These are phyloP conservation scores for Tylopilus rubrobrunneus DNA, from an alignment of 768 basidiomycete species.

Conservation along the genomic window DNA sequence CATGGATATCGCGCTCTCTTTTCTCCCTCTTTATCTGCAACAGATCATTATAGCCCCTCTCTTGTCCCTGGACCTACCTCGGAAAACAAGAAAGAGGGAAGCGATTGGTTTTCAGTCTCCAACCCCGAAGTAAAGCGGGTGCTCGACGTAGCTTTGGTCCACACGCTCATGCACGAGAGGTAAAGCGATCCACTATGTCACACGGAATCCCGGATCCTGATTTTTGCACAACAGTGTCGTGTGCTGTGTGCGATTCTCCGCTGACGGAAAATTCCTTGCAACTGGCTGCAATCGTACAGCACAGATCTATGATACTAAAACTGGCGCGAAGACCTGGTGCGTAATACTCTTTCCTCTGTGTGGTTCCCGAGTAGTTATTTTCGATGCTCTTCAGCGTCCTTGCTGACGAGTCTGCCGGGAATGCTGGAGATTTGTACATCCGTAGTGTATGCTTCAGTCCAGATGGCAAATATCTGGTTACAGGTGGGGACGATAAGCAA, in stretches of 20 bases:
- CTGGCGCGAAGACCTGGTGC: conserved; percentile 80
- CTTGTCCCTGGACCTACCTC: conserved; percentile 39
- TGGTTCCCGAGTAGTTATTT: conserved; percentile 6
- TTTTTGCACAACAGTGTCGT: conserved; percentile 49
- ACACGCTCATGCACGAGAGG: conserved; percentile 91
- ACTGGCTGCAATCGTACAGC: conserved; percentile 96
- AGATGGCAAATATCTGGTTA: conserved; percentile 67
- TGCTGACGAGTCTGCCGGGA: conserved; percentile 67
- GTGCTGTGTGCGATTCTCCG: conserved; percentile 91
- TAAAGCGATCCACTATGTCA: conserved; percentile 30
- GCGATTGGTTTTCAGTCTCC: conserved; percentile 88
- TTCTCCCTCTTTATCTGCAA: conserved; percentile 24
- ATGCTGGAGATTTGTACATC: conserved; percentile 84
- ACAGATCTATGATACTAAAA: conserved; percentile 91
- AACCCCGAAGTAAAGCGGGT: conserved; percentile 75
- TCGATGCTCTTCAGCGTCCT: conserved; percentile 51
- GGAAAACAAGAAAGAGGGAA: conserved; percentile 55
- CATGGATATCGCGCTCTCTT: too few relatives aligned
- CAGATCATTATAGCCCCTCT: conserved; percentile 34
- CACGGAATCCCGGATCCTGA: conserved; percentile 6
- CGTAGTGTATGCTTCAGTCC: conserved; percentile 79
- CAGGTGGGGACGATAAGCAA: conserved; percentile 87
- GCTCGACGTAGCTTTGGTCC: conserved; percentile 76
- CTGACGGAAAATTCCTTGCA: conserved; percentile 88
- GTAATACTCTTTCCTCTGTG: conserved; percentile 21